phyloP scores from a whole-genome alignment of 192 early-diverging fungal genomes.

The Backusella tarrabulga region DNA sequence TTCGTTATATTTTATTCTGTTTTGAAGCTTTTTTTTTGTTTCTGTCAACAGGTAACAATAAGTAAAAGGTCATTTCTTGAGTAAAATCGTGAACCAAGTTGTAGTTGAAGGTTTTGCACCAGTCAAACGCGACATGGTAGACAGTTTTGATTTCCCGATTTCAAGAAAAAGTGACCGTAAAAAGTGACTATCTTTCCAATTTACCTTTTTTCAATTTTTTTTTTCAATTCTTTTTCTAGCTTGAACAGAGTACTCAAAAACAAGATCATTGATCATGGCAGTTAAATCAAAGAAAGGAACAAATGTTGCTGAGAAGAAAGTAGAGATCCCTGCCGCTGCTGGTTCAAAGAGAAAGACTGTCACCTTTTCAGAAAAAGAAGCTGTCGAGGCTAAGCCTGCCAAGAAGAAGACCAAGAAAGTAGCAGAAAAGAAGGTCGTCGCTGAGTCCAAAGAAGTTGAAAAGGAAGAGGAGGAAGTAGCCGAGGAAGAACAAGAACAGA shows the following conservation, averaged over 20 bases:
- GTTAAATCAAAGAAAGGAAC: background rate
- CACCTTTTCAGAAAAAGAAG: conserved; percentile 5
- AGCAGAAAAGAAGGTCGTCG: conserved; percentile 13
- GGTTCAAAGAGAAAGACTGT: conserved; percentile 13
- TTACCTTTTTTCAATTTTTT: background rate
- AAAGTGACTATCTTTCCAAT: background rate
- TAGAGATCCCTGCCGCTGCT: background rate
- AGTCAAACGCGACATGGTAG: too few relatives aligned
- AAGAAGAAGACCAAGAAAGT: conserved; percentile 28
- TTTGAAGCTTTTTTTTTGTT: background rate
- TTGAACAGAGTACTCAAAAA: background rate
- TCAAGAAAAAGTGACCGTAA: background rate
- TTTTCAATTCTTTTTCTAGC: background rate
- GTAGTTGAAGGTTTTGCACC: background rate
- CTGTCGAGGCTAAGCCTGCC: background rate
- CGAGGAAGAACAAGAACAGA: conserved; percentile 30
- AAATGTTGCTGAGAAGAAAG: background rate
- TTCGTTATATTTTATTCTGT: background rate
- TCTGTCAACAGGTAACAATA: background rate
- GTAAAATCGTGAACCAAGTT: too few relatives aligned
- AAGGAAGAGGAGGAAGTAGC: conserved; percentile 32
- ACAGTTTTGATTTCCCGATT: background rate
- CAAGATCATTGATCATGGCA: conserved; percentile 3
- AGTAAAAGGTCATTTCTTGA: too few relatives aligned
- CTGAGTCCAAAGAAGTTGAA: conserved; percentile 17